A percentile compares a stretch with the other conserved stretches of the same genome.
Evolutionary conservation across 768 basidiomycete genomes (phyloP).

Genomic region (Daedalea quercina): DNA sequence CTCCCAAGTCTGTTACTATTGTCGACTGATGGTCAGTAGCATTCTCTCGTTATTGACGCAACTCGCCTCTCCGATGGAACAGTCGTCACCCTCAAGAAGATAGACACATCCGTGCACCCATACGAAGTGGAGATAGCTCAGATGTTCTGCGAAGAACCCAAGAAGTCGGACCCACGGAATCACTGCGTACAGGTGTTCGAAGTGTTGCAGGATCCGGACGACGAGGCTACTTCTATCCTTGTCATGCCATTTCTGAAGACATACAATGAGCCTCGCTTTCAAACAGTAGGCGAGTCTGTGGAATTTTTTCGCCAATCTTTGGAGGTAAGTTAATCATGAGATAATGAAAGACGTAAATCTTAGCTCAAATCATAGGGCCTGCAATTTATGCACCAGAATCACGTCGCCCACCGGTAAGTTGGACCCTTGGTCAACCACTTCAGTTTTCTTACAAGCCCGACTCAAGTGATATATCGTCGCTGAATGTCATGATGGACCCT

Average conservation of each 20-base stretch:
- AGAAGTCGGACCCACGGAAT: slow-evolving; percentile 18
- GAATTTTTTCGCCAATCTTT: slow-evolving; percentile 26
- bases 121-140: slow-evolving; percentile 21
- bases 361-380: slow-evolving; percentile 20
- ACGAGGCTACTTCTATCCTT: slow-evolving; percentile 12
- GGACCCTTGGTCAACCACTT: neutral
- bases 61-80: slow-evolving; percentile 11
- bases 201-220: slow-evolving; percentile 10
- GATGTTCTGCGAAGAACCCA: slow-evolving; percentile 16
- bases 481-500: slow-evolving; percentile 14
- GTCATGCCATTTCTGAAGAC: slow-evolving; percentile 28
- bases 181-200: slow-evolving; percentile 21
- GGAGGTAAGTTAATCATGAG: slow-evolving; percentile 16
- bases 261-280: slow-evolving; percentile 24
- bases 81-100: slow-evolving; percentile 11
- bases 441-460: neutral
- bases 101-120: slow-evolving; percentile 9
- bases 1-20: slow-evolving; percentile 9
- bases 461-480: slow-evolving; percentile 4
- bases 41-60: slow-evolving; percentile 10
- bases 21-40: neutral
- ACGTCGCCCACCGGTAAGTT: slow-evolving; percentile 29
- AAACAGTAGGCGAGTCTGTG: slow-evolving; percentile 29
- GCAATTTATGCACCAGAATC: slow-evolving; percentile 29
- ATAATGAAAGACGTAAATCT: neutral